These are phyloP conservation scores for Colletotrichum gloeosporioides DNA, from an alignment of 2,329 filamentous ascomycete genomes.

Conservation along the genomic window DNA sequence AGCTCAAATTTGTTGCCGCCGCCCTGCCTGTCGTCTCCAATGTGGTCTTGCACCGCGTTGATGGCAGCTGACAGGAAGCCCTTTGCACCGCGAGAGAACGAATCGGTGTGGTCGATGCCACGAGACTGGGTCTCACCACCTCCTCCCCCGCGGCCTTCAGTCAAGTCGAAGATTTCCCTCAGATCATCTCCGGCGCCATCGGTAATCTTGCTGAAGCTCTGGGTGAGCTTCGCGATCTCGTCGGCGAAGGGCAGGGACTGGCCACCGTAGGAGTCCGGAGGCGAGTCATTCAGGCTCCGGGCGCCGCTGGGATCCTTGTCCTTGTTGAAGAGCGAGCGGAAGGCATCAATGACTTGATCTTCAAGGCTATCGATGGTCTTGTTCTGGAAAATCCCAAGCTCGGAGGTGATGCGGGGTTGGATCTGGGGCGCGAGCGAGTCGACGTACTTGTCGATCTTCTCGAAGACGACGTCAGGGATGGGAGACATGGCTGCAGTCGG, in stretches of 20 bases:
- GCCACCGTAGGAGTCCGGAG: conserved; percentile 45
- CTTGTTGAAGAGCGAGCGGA: conserved; percentile 48
- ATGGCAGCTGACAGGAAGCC: conserved; percentile 48
- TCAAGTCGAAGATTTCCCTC: conserved; percentile 48
- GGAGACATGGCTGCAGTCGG: conserved; percentile 32
- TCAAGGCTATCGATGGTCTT: conserved; percentile 53
- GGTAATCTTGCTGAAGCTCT: conserved; percentile 43
- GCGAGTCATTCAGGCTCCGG: conserved; percentile 33
- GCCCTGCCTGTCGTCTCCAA: conserved; percentile 33
- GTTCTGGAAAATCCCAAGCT: conserved; percentile 48
- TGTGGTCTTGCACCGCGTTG: conserved; percentile 44
- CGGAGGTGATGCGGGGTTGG: conserved; percentile 48
- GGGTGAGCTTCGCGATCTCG: conserved; percentile 46
- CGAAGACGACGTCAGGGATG: conserved; percentile 47
- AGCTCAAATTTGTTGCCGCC: conserved; percentile 41
- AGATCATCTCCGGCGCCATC: conserved; percentile 47
- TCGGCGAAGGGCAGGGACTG: conserved; percentile 50
- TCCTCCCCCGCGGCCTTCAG: conserved; percentile 32
- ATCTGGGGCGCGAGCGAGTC: conserved; percentile 52
- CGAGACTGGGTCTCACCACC: conserved; percentile 30
- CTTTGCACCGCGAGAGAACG: conserved; percentile 33
- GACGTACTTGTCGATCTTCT: conserved; percentile 51
- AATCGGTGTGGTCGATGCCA: conserved; percentile 17
- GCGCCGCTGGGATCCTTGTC: conserved; percentile 26
- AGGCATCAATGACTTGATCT: conserved; percentile 48